Percentiles rank a stretch among this genome's conserved stretches.
phyloP scores from a whole-genome alignment of 2,329 filamentous ascomycete genomes.

The Aspergillus latus region DNA sequence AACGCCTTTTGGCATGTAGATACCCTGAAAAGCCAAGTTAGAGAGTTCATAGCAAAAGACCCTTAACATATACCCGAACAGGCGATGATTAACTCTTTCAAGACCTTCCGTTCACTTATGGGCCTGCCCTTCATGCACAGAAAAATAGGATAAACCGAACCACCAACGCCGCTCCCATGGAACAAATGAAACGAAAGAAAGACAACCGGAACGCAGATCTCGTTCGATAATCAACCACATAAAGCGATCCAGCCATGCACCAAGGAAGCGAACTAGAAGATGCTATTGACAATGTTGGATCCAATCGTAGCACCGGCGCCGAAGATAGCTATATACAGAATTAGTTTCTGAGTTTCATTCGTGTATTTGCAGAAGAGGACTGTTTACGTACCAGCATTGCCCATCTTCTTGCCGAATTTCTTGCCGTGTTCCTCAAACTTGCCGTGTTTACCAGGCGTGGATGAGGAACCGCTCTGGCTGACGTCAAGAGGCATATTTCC shows the following conservation, averaged over 20 bases:
- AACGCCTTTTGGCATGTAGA: constrained; percentile 10
- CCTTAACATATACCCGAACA: not conserved
- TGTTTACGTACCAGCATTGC: constrained; percentile 58
- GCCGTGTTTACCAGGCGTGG: constrained; percentile 45
- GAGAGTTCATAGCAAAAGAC: constrained; percentile 2
- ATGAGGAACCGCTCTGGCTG: constrained; percentile 54
- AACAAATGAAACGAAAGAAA: constrained; percentile 17
- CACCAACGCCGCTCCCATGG: constrained; percentile 38
- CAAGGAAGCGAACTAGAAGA: constrained; percentile 61
- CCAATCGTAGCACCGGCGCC: constrained; percentile 91
- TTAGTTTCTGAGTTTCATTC: constrained; percentile 20
- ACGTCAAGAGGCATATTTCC: constrained; percentile 74
- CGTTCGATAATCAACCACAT: constrained; percentile 1
- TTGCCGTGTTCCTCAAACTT: constrained; percentile 78
- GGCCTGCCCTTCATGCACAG: constrained; percentile 4
- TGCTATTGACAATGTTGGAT: constrained; percentile 84
- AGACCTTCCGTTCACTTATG: not conserved
- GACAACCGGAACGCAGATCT: constrained; percentile 1
- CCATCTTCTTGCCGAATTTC: constrained; percentile 95
- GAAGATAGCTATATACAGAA: constrained; percentile 66
- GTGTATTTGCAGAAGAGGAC: not conserved
- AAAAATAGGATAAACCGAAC: constrained; percentile 16
- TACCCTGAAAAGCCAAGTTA: constrained; percentile 5
- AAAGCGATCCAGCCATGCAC: constrained; percentile 4
- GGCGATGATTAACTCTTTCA: constrained; percentile 3